Base-by-base conservation (phyloP, 345 rosid genomes). In the Triadica sebifera region DNA sequence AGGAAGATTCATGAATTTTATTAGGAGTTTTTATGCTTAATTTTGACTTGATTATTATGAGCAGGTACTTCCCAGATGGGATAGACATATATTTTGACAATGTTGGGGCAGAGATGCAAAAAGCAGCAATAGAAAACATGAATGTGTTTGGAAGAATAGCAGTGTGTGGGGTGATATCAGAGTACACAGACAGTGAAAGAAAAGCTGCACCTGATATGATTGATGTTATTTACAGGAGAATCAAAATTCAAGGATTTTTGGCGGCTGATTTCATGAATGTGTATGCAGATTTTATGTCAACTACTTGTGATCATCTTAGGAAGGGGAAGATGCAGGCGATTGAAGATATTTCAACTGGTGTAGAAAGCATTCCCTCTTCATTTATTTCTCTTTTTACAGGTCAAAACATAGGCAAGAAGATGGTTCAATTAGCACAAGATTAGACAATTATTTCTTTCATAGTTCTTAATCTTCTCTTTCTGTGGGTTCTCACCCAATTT, bases 81-180 rank as follows among this genome's bases (percentile, higher is more conserved):
- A 87, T 89, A 6, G 90, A 89, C 65, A 75, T 87, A 62, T 89
- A 89, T 70, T 89, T 89, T 46, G 93, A 89, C 87, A 85, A 86
- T 5, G 88, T 87, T 12, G 89, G 90, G 41, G 83, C 50, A 17
- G 84, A 86, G 49, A 89, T 87, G 90, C 86, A 52, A 74, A 87
- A 82, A 63, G 89, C 88, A 0, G 89, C 86, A 0, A 58, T 86
- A 1, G 77, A 74, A 24, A 83, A 81, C 77, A 89, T 89, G 90
- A 87, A 86, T 22, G 8, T 8, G 24, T 73, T 34, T 61, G 90
- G 93, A 2, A 81, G 89, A 71, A 80, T 87, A 39, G 88, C 87
- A 0, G 81, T 81, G 9, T 86, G 88, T 45, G 93, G 93, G 8
- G 85, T 75, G 4, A 87, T 87, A 9, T 80, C 93, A 0, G 87